Percentiles rank a stretch among this genome's conserved stretches.
phyloP scores from a whole-genome alignment of 2,329 filamentous ascomycete genomes.

The Pseudohalonectria lignicola region DNA sequence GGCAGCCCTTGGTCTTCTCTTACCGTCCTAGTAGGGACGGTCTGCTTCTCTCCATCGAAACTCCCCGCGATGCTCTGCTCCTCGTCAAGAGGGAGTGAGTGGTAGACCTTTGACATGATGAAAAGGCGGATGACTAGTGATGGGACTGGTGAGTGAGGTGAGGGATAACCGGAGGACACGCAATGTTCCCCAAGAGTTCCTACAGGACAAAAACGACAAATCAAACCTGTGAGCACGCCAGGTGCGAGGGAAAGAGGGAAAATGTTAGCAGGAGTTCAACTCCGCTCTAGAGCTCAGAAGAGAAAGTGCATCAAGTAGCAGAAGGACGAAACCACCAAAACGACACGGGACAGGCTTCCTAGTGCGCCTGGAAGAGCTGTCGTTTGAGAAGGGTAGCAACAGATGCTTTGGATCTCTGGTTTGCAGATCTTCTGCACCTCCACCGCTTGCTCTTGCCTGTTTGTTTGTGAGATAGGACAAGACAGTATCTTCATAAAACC shows the following conservation, averaged over 20 bases:
- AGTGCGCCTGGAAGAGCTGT: no score
- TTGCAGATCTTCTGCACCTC: no score
- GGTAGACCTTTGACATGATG: constrained; percentile 22
- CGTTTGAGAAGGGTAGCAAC: no score
- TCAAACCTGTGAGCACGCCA: background rate
- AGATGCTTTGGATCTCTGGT: no score
- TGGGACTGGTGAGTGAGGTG: constrained; percentile 4
- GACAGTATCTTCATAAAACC: background rate
- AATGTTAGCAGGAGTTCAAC: background rate
- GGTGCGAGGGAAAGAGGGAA: background rate
- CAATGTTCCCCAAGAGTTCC: constrained; percentile 12
- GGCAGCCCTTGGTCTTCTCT: constrained; percentile 4
- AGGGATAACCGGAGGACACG: no score
- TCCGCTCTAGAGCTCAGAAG: background rate
- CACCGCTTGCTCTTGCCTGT: background rate
- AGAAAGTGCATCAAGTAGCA: background rate
- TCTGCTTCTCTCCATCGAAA: constrained; percentile 13
- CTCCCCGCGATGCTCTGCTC: constrained; percentile 18
- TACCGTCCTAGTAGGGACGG: constrained; percentile 2
- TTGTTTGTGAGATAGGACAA: background rate
- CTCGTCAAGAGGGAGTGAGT: constrained; percentile 23
- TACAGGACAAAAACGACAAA: background rate
- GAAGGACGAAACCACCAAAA: no score
- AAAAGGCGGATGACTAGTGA: no score
- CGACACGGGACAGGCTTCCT: no score